A percentile compares a stretch with the other conserved stretches of the same genome.
phyloP scores from a whole-genome alignment of 768 basidiomycete genomes.

The Suillus subaureus region DNA sequence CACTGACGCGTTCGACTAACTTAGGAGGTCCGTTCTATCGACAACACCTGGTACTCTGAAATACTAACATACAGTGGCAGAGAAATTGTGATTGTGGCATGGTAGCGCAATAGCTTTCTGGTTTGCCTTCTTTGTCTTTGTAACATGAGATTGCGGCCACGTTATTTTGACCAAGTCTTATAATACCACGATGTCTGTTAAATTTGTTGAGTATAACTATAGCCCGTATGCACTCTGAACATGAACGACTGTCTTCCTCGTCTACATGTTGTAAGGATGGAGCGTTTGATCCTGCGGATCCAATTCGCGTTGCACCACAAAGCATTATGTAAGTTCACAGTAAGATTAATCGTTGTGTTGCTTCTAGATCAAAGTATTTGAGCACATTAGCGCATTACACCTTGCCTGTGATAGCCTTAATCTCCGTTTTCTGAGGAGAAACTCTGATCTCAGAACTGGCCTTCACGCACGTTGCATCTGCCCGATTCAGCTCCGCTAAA shows the following conservation, averaged over 20 bases:
- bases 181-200: slow-evolving; percentile 10
- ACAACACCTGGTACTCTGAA: background rate
- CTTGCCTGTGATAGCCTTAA: slow-evolving; percentile 54
- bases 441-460: slow-evolving; percentile 59
- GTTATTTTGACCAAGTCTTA: slow-evolving; percentile 37
- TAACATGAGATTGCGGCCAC: slow-evolving; percentile 28
- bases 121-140: background rate
- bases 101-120: background rate
- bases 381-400: slow-evolving; percentile 60
- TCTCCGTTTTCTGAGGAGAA: slow-evolving; percentile 71
- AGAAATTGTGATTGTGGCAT: background rate
- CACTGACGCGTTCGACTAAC: background rate
- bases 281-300: too few relatives aligned
- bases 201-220: background rate
- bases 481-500: slow-evolving; percentile 91
- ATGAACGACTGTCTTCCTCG: background rate
- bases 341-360: slow-evolving; percentile 12
- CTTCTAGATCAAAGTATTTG: slow-evolving; percentile 64
- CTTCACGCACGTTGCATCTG: slow-evolving; percentile 91
- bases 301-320: too few relatives aligned
- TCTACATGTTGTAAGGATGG: too few relatives aligned
- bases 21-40: background rate
- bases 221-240: background rate
- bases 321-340: background rate
- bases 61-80: background rate